Evolutionary conservation across 169 alveolate species (phyloP), one percentile per base, ranked within the genome.

Genomic region (Perkinsus olseni): DNA sequence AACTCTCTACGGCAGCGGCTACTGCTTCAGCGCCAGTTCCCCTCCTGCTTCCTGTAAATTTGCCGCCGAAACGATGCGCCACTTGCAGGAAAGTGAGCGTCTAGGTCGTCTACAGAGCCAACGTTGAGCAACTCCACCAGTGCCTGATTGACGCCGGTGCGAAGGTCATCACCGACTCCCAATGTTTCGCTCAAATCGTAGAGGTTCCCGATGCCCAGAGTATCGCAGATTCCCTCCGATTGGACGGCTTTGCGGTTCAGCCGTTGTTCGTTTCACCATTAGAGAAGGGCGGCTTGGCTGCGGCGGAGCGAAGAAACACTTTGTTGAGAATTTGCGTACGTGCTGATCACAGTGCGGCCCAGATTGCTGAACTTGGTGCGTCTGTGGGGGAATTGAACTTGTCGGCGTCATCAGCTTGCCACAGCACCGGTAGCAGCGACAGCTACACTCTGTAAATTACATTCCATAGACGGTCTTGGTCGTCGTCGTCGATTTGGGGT

Each of bases 11-110:
- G 50, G 92, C 38, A 91, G 92, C 37, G 92, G 92, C 36, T 91
- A 91, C n/a, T 91, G 92, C 74, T 91, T 91, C 37, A 38, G 74
- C 20, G 92, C 92, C 6, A 38, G 74, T n/a, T 38, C 92, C 37
- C 92, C 92, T 0, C 74, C 74, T 8, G 92, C 50, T 10, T 91
- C 92, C 10, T 91, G 92, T 62, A 91, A 91, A 39, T 91, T 62
- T 24, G 82, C 82, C 0, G 82, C 82, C 36, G 82, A 62, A 24
- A 62, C 82, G 37, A 62, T 62, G 82, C 28, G 82, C 28, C 82
- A 24, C 31, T 24, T 62, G 82, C 37, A 13, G 28, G 82, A 24
- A 0, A 13, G 31, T 62, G 82, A 62, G 37, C 82, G 82, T 62
- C 82, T 62, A 62, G 36, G 31, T 62, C 36, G 36, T 28, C 82